These are phyloP conservation scores for Nakaseomyces uthaithaninus DNA, from an alignment of 1,139 yeast species.

Conservation along the genomic window DNA sequence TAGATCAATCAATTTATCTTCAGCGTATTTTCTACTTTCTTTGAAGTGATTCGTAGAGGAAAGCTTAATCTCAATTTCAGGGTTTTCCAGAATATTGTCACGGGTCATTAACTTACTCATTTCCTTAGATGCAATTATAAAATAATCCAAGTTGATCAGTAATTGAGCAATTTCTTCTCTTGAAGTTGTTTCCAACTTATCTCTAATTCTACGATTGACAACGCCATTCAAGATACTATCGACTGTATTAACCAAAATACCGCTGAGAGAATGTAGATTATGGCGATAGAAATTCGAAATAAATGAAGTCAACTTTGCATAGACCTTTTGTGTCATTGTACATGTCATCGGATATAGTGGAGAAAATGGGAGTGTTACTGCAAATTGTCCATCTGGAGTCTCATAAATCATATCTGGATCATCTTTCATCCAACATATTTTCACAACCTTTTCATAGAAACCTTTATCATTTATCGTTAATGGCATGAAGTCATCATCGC, in stretches of 20 bases:
- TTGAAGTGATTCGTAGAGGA: slow-evolving; percentile 51
- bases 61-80: slow-evolving; percentile 50
- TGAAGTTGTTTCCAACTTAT: slow-evolving; percentile 60
- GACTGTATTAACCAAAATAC: slow-evolving; percentile 50
- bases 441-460: slow-evolving; percentile 55
- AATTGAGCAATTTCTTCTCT: slow-evolving; percentile 90
- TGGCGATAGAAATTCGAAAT: slow-evolving; percentile 51
- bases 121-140: slow-evolving; percentile 47
- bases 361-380: slow-evolving; percentile 80
- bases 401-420: slow-evolving; percentile 18
- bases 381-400: slow-evolving; percentile 42
- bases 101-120: slow-evolving; percentile 37
- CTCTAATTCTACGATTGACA: slow-evolving; percentile 58
- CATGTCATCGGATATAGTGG: slow-evolving; percentile 83
- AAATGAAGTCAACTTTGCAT: slow-evolving; percentile 55
- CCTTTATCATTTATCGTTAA: slow-evolving; percentile 53
- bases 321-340: slow-evolving; percentile 58
- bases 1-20: slow-evolving; percentile 69
- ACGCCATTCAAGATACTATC: slow-evolving; percentile 65
- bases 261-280: slow-evolving; percentile 43
- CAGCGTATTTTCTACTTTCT: slow-evolving; percentile 64
- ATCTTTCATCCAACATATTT: slow-evolving; percentile 62
- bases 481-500: slow-evolving; percentile 86
- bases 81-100: slow-evolving; percentile 37
- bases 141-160: slow-evolving; percentile 78